Evolutionary conservation across 2,329 filamentous ascomycete species (phyloP).

Genomic region (Botrytis squamosa): DNA sequence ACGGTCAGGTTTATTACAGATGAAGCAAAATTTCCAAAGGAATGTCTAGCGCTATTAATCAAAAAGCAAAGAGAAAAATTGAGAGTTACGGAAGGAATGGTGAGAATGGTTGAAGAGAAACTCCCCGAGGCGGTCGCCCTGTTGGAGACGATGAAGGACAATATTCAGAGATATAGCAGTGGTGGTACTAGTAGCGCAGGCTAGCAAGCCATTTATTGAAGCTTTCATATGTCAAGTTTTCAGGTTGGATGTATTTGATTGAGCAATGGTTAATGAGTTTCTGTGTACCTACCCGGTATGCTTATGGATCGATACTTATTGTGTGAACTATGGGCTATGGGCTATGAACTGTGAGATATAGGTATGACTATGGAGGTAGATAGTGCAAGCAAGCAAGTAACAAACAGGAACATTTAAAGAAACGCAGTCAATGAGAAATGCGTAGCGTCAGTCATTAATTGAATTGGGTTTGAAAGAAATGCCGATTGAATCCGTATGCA

Average conservation of each 20-base stretch:
- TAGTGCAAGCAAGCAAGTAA: background rate
- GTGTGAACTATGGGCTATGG: background rate
- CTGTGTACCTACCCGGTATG: background rate
- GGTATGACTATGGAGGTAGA: background rate
- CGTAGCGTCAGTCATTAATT: background rate
- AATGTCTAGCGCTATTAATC: fast-evolving
- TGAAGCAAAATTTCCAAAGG: fast-evolving
- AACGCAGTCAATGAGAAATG: background rate
- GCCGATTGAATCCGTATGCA: background rate
- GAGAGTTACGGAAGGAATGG: background rate
- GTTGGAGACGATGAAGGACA: background rate
- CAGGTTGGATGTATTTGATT: background rate
- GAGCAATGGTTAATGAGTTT: background rate
- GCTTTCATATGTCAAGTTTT: background rate
- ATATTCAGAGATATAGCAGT: background rate
- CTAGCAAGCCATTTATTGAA: background rate
- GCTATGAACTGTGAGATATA: background rate
- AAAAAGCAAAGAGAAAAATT: background rate
- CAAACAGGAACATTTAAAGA: background rate
- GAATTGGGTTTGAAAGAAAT: background rate
- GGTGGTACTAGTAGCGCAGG: background rate
- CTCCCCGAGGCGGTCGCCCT: too few species aligned
- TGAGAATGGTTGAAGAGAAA: background rate
- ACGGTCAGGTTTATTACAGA: background rate
- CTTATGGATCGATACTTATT: background rate